A percentile compares a stretch with the other conserved stretches of the same genome.
Evolutionary conservation across 345 rosid genomes (phyloP).

Genomic region (Moricandia moricandioides): DNA sequence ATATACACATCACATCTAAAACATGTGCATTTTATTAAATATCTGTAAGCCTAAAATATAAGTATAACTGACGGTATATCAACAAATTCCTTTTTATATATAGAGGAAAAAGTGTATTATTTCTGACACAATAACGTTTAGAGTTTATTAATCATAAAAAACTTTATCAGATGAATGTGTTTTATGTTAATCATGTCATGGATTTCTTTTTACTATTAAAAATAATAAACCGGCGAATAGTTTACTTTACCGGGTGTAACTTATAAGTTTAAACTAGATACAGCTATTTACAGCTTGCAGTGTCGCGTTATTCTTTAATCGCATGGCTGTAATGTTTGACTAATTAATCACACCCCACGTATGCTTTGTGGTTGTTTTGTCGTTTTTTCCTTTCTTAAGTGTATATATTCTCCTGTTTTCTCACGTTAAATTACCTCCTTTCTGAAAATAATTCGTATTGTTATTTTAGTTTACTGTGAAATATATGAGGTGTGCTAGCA

Average conservation of each 20-base stretch:
- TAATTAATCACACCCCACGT: neutral
- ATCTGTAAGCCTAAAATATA: neutral
- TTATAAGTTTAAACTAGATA: neutral
- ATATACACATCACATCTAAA: neutral
- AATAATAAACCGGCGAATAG: neutral
- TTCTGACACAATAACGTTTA: neutral
- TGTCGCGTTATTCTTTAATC: conserved; percentile 1
- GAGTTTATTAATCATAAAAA: neutral
- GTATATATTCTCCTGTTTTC: neutral
- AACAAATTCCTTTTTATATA: neutral
- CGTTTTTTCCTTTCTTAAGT: neutral
- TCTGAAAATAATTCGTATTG: neutral
- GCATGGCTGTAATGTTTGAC: conserved; percentile 12
- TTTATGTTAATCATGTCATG: neutral
- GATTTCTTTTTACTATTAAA: neutral
- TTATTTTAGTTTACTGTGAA: neutral
- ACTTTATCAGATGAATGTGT: neutral
- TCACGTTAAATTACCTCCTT: neutral
- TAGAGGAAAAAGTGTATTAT: neutral
- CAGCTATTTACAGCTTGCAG: conserved; percentile 12
- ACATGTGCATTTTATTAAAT: neutral
- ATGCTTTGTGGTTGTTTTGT: neutral
- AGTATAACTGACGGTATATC: neutral
- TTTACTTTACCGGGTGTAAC: neutral
- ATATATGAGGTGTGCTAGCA: neutral